Base-by-base conservation (phyloP, 768 basidiomycete species). In the Mycena olivaceomarginata region DNA sequence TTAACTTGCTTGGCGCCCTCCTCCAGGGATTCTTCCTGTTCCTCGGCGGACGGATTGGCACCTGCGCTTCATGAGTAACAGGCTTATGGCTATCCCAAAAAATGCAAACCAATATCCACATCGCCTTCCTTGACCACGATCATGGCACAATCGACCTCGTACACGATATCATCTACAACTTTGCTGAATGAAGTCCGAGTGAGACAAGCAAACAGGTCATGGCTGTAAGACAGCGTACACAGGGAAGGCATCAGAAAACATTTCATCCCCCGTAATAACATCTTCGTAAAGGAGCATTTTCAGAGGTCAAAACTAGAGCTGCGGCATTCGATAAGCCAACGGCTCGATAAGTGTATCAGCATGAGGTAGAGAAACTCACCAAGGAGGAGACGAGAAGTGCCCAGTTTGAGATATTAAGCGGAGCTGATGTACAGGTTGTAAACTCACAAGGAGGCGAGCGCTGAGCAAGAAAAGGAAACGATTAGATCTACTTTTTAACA, bases 181-280 rank as follows among this genome's bases (percentile, higher is more conserved):
- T 97, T 97, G 80, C 97, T 98, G 25, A 12, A 57, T 22, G 10
- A 83, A 46, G 64, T 48, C 37, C 53, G 46, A n/a, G 45, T 66
- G 31, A 75, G 45, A 31, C 18, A 40, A 15, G 39, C 62, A 64
- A 65, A 12, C 4, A 73, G 20, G 37, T 12, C 31, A 31, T 31
- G 31, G 3, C 31, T 31, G 4, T 31, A 51, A 64, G 48, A 57
- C 22, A 16, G 56, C 41, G 89, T 81, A 98, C 97, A 94, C 20
- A 22, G 94, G 93, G 90, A 94, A 99, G 79, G 97, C 97, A 89
- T 98, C 97, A 39, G 97, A 97, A 91, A 96, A 92, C 91, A 99
- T 95, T 89, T 99, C 98, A 83, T 98, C 97, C 60, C 85, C 92
- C 66, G 92, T 85, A 74, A 98, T n/a, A 75, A 95, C 84, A 85